Conservation (phyloP, 257 asterid species). For the Lycium barbarum region DNA sequence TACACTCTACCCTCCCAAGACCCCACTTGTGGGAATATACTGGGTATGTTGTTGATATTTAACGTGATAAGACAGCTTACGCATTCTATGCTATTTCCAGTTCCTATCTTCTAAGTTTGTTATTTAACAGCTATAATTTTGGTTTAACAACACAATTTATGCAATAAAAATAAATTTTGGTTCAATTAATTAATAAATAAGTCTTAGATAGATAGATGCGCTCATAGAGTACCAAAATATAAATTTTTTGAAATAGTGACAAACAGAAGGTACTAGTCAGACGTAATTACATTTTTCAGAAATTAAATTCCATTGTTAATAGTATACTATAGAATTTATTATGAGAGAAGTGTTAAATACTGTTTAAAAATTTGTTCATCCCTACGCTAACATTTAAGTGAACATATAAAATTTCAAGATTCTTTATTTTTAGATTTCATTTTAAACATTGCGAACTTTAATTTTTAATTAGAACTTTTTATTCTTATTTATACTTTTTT, state of each 20-base stretch:
- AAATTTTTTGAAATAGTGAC: neutral
- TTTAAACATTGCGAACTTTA: neutral
- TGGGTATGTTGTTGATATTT: no score
- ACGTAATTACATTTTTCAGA: neutral
- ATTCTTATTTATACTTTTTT: neutral
- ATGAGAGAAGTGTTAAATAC: neutral
- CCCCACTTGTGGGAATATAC: no score
- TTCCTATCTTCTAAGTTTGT: constrained; percentile 1
- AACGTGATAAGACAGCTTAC: neutral
- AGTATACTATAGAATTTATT: neutral
- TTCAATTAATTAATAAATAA: neutral
- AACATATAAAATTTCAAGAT: neutral
- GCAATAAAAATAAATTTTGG: constrained; percentile 8
- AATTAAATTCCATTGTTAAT: neutral
- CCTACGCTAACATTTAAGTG: neutral
- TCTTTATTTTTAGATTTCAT: neutral
- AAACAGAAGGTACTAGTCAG: neutral
- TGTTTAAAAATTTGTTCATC: neutral
- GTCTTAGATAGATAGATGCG: neutral
- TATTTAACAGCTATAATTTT: neutral
- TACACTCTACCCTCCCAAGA: no score
- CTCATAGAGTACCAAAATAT: neutral
- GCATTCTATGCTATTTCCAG: neutral
- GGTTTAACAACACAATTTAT: neutral
- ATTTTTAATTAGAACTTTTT: neutral